Evolutionary conservation across 352 stramenopile species (phyloP).

Genomic region (Ophiocytium majus): DNA sequence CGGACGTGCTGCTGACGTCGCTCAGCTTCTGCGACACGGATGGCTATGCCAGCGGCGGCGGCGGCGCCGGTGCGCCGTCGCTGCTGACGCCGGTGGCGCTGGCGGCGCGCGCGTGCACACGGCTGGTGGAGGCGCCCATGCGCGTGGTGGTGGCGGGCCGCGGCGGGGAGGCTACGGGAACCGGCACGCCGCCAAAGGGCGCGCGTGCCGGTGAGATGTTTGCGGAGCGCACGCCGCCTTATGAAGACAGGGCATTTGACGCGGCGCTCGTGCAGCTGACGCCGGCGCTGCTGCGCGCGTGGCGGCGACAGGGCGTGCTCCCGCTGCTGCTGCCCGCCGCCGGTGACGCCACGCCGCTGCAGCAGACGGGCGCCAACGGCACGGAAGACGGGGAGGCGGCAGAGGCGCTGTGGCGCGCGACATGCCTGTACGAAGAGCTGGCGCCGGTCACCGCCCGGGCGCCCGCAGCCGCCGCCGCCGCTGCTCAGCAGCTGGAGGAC

Average conservation of each 20-base stretch:
- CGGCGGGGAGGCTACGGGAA: background rate
- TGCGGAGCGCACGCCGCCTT: background rate
- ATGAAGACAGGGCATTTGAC: background rate
- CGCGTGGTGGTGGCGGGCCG: background rate
- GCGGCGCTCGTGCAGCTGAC: background rate
- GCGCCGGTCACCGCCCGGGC: too few relatives aligned
- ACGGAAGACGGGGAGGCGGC: too few relatives aligned
- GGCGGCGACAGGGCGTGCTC: background rate
- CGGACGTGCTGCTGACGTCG: constrained; percentile 5
- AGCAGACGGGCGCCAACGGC: background rate
- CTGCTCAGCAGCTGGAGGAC: background rate
- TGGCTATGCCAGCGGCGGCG: background rate
- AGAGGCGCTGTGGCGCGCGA: too few relatives aligned
- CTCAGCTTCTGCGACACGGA: background rate
- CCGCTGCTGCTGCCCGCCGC: background rate
- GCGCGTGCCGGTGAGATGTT: background rate
- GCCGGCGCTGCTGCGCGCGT: background rate
- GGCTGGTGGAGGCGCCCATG: background rate
- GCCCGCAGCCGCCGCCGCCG: background rate
- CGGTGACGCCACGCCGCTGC: background rate
- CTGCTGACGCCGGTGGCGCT: background rate
- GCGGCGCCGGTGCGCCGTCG: background rate
- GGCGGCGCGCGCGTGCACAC: background rate
- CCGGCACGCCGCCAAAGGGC: background rate
- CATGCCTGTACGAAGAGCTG: too few relatives aligned